A percentile compares a stretch with the other conserved stretches of the same genome.
Conservation (phyloP, 1,284 basidiomycete genomes). For the Ustilago tritici region DNA sequence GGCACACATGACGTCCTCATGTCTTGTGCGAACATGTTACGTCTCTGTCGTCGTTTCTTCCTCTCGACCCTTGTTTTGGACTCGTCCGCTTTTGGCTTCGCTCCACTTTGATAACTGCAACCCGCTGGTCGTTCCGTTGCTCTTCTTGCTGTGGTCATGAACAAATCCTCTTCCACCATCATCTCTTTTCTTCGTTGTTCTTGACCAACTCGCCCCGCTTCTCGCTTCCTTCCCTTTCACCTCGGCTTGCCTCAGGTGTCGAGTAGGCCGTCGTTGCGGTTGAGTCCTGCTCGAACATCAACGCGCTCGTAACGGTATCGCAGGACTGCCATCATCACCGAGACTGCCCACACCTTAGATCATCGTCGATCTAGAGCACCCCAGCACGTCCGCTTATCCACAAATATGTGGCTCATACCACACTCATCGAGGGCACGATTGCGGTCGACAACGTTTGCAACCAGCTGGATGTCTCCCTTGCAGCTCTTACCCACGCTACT, state of each 20-base stretch:
- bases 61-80: slow-evolving; percentile 1
- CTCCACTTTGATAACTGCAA: neutral
- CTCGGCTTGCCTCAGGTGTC: neutral
- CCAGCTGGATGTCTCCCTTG: slow-evolving; percentile 2
- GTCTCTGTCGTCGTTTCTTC: slow-evolving; percentile 18
- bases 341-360: neutral
- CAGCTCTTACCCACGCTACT: slow-evolving; percentile 12
- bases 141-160: neutral
- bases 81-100: neutral
- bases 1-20: neutral
- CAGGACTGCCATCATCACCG: neutral
- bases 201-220: neutral
- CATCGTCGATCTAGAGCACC: neutral
- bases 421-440: neutral
- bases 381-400: neutral
- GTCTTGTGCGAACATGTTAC: neutral
- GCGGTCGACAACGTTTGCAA: neutral
- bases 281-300: slow-evolving; percentile 7
- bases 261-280: slow-evolving; percentile 9
- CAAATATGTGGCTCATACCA: slow-evolving; percentile 9
- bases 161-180: neutral
- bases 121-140: neutral
- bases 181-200: neutral
- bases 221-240: neutral
- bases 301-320: neutral